phyloP scores from a whole-genome alignment of 2,329 filamentous ascomycete genomes.

The Chaetoscypha palmicola region DNA sequence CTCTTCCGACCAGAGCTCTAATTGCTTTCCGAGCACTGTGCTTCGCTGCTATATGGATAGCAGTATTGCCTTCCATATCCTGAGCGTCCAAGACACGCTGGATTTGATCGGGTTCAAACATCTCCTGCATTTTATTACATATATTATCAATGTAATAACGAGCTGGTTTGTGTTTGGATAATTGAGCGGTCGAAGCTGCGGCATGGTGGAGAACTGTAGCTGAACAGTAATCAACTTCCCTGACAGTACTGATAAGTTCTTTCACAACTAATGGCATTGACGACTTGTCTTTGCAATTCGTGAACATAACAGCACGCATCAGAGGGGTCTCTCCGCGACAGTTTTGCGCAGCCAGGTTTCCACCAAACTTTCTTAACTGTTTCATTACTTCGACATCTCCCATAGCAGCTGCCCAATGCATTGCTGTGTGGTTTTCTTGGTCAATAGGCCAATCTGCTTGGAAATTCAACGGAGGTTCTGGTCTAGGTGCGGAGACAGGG shows the following conservation, averaged over 20 bases:
- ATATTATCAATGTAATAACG: constrained; percentile 91
- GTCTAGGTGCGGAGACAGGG: constrained; percentile 51
- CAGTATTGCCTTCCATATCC: constrained; percentile 84
- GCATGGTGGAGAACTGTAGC: constrained; percentile 94
- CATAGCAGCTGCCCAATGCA: constrained; percentile 98
- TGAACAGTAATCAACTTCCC: constrained; percentile 69
- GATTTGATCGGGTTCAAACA: constrained; percentile 67
- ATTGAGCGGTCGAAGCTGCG: constrained; percentile 75
- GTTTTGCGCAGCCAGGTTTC: constrained; percentile 65
- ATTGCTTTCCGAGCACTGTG: constrained; percentile 86
- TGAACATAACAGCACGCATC: constrained; percentile 92
- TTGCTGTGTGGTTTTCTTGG: constrained; percentile 81
- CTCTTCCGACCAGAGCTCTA: constrained; percentile 68
- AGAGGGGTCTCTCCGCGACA: constrained; percentile 78
- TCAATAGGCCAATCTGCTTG: constrained; percentile 91
- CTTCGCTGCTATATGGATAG: constrained; percentile 66
- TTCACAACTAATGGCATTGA: constrained; percentile 81
- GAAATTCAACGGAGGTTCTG: constrained; percentile 77
- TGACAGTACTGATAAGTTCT: constrained; percentile 75
- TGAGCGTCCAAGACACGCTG: constrained; percentile 73
- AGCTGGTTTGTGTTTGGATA: constrained; percentile 79
- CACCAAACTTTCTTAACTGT: constrained; percentile 75
- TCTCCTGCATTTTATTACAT: constrained; percentile 77
- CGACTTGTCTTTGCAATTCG: constrained; percentile 91
- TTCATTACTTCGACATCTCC: constrained; percentile 88